phyloP scores from a whole-genome alignment of 2,329 filamentous ascomycete species.

The Fusarium beomiforme region DNA sequence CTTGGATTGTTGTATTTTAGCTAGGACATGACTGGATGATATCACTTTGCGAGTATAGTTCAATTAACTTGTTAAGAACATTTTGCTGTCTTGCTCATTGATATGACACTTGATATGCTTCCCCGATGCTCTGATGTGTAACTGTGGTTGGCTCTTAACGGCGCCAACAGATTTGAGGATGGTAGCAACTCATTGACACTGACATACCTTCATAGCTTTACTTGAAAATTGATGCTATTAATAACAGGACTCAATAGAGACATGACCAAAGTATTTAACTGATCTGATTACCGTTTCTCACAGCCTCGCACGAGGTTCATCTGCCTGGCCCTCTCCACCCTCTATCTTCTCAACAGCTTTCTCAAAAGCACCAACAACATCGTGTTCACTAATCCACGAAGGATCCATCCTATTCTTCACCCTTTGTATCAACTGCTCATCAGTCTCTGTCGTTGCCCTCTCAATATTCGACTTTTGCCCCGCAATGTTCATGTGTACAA shows the following conservation, averaged over 20 bases:
- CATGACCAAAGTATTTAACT: too few species aligned
- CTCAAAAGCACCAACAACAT: constrained; percentile 52
- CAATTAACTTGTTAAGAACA: constrained; percentile 1
- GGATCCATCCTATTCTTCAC: constrained; percentile 50
- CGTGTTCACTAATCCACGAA: constrained; percentile 58
- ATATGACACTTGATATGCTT: background rate
- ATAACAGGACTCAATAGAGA: accelerated
- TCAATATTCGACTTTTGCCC: constrained; percentile 26
- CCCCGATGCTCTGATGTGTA: background rate
- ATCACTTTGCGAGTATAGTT: background rate
- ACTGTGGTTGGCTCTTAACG: background rate
- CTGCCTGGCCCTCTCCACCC: background rate
- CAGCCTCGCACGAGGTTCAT: background rate
- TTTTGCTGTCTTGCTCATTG: background rate
- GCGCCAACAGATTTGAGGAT: accelerated
- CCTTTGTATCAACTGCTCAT: constrained; percentile 49
- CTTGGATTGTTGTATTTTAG: background rate
- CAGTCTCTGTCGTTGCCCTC: constrained; percentile 43
- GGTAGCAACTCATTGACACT: background rate
- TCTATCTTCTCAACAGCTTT: constrained; percentile 1
- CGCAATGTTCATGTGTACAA: constrained; percentile 24
- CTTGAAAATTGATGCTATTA: background rate
- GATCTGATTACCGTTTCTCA: background rate
- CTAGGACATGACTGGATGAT: constrained; percentile 2
- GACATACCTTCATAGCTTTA: accelerated